These are phyloP conservation scores for Tetragonia tetragonoides DNA, from an alignment of 148 eudicot genomes.

Conservation along the genomic window DNA sequence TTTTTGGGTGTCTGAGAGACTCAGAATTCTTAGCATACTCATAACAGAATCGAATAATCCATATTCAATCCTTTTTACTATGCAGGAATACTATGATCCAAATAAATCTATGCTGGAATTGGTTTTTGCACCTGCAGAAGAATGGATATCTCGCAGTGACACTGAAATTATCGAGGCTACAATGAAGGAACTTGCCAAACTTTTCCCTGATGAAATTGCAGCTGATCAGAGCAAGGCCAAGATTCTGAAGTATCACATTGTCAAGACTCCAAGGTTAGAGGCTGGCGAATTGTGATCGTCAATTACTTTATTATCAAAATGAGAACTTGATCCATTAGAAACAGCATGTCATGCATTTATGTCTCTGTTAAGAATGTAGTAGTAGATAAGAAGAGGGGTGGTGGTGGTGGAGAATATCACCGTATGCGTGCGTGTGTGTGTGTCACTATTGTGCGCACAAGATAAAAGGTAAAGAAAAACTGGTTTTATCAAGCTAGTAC, in stretches of 20 bases:
- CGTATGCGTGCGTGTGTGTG: background rate
- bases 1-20: background rate
- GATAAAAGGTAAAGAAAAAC: background rate
- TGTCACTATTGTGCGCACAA: no score
- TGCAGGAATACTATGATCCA: slow-evolving; percentile 90
- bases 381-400: background rate
- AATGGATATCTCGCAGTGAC: slow-evolving; percentile 83
- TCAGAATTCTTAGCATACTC: background rate
- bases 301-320: background rate
- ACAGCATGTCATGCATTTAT: background rate
- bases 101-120: slow-evolving; percentile 89
- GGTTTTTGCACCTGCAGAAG: slow-evolving; percentile 99
- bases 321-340: background rate
- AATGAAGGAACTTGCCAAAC: slow-evolving; percentile 91
- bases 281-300: background rate
- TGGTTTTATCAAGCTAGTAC: background rate
- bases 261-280: slow-evolving; percentile 91
- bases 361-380: background rate
- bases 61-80: background rate
- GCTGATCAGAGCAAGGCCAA: slow-evolving; percentile 98
- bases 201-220: slow-evolving; percentile 92
- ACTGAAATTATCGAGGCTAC: slow-evolving; percentile 88
- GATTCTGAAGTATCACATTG: slow-evolving; percentile 87
- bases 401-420: background rate
- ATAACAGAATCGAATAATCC: background rate